phyloP scores from a whole-genome alignment of 495 filamentous ascomycete species.

The Neurospora intermedia region DNA sequence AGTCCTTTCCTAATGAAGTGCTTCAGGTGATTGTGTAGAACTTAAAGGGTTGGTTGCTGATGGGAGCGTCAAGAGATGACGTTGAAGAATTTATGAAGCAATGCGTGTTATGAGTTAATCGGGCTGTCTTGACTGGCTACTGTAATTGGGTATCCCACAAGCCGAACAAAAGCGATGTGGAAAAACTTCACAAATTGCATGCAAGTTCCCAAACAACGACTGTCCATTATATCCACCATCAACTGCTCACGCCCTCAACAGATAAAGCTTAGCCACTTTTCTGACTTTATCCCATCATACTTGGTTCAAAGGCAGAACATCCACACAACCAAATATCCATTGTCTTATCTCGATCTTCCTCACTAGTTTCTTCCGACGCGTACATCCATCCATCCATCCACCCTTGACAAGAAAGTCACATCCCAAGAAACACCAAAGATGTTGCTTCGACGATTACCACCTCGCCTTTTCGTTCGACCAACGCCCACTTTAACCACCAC shows the following conservation, averaged over 20 bases:
- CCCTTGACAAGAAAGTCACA: too few relatives aligned
- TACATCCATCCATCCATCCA: background rate
- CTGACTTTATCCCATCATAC: too few relatives aligned
- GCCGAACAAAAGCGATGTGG: background rate
- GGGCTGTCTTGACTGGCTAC: rapidly evolving
- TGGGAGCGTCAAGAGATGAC: background rate
- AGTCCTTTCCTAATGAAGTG: background rate
- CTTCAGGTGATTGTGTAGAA: background rate
- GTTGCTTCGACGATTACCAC: background rate
- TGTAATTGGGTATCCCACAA: background rate
- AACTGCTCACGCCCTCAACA: background rate
- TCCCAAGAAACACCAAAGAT: background rate
- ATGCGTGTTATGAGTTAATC: background rate
- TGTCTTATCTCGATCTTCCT: background rate
- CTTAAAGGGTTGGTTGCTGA: background rate
- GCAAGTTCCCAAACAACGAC: background rate
- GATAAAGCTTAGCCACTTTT: too few relatives aligned
- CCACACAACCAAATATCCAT: background rate
- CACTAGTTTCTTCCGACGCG: background rate
- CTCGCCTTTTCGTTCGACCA: background rate
- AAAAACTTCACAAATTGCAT: background rate
- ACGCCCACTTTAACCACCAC: too few relatives aligned
- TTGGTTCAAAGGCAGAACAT: too few relatives aligned
- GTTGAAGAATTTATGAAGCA: background rate
- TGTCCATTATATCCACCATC: background rate